Evolutionary conservation across 2,329 filamentous ascomycete genomes (phyloP), one percentile per base, ranked within the genome.

Genomic region (Cladosporium sp.): DNA sequence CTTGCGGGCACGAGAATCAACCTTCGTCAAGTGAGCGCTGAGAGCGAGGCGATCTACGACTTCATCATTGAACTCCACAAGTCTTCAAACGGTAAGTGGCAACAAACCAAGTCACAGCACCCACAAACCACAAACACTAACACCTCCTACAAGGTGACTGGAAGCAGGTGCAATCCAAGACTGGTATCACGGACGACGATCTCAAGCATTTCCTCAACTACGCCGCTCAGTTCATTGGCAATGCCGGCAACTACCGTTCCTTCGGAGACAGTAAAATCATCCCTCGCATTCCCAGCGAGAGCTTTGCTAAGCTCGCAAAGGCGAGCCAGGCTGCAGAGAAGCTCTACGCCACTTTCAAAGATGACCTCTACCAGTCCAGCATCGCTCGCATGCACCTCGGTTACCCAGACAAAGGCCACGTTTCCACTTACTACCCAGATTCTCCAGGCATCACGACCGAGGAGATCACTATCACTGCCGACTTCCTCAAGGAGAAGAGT

Each of bases 41-140:
- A 86, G 70, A 81, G 81, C 4, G 82, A 83, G 68, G 71, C 72
- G 46, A 84, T 85, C 64, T 85, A 84, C 69, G 84, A 86, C 72
- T 82, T 86, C 72, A 84, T 86, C 53, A 73, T 85, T 63, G 77
- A 79, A 10, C 73, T 86, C 11, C 80, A 85, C 72, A 79, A 80
- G 67, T 72, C 76, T 60, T 79, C 77, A 71, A 75, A 80, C 58
- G 74, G 74, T 73, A 65, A 31, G 67, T 68, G 18, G 11, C 31
- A 16, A 18, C n/a, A 1, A 21, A 28, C 4, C 37, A 31, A 21
- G 7, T 7, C 7, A 53, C 7, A 21, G n/a, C 31, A 21, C 18
- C 14, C 28, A 14, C n/a, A 18, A 3, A 11, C 14, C 18, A 18
- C 8, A 33, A 4, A 37, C 16, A 37, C 68, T 72, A 33, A 73